Evolutionary conservation across 1,284 basidiomycete genomes (phyloP).

Genomic region (Hypsizygus ulmarius): DNA sequence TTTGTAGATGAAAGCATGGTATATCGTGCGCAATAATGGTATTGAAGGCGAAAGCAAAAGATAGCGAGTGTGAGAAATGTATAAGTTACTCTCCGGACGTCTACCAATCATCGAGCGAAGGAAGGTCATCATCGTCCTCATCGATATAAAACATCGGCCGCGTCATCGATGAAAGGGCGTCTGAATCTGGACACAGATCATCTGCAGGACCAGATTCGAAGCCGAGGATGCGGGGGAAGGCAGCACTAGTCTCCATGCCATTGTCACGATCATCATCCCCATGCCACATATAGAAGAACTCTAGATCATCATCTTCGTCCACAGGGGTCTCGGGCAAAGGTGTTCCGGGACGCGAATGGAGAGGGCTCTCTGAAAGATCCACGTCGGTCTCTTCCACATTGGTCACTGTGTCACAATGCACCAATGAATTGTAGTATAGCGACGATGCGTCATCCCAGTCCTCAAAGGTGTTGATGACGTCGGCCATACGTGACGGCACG

Average conservation of each 20-base stretch:
- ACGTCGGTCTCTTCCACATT: constrained; percentile 13
- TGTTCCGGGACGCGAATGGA: constrained; percentile 20
- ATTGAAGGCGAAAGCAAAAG: constrained; percentile 6
- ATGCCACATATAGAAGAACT: constrained; percentile 10
- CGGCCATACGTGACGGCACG: constrained; percentile 23
- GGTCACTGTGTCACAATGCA: constrained; percentile 10
- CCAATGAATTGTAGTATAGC: constrained; percentile 5
- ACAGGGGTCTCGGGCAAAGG: constrained; percentile 23
- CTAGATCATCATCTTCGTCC: constrained; percentile 14
- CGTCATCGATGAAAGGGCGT: constrained; percentile 6
- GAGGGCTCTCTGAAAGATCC: constrained; percentile 17
- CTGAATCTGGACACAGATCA: background rate
- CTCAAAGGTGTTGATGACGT: constrained; percentile 23
- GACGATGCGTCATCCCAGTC: constrained; percentile 5
- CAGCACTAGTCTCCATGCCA: constrained; percentile 17
- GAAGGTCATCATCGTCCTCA: constrained; percentile 38
- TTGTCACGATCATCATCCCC: constrained; percentile 16
- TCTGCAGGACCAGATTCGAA: background rate
- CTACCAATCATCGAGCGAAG: constrained; percentile 43
- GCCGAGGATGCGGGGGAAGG: constrained; percentile 5
- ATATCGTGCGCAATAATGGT: constrained; percentile 6
- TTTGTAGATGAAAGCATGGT: constrained; percentile 6
- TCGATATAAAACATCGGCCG: constrained; percentile 23
- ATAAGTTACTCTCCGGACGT: constrained; percentile 9
- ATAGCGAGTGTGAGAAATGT: background rate